Evolutionary conservation across 306 rosid genomes (phyloP).

Genomic region (Acacia acuminata): DNA sequence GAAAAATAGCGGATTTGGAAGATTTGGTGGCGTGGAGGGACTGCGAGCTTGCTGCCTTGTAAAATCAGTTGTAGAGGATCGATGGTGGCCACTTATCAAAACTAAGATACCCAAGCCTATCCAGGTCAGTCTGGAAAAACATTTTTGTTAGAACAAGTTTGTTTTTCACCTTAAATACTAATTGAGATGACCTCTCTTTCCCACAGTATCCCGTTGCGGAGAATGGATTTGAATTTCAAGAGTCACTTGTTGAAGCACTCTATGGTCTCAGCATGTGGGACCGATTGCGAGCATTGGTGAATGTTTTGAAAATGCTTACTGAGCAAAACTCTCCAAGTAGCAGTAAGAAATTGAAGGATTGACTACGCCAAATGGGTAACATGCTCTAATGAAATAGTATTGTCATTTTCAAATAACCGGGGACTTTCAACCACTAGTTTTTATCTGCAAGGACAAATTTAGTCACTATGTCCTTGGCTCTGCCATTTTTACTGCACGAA

Average conservation of each 20-base stretch:
- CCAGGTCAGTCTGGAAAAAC: conserved; percentile 61
- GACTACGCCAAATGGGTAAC: conserved; percentile 14
- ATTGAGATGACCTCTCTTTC: conserved; percentile 34
- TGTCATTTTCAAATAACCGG: conserved; percentile 24
- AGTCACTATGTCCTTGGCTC: background rate
- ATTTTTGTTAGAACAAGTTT: conserved; percentile 1
- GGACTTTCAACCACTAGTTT: conserved; percentile 25
- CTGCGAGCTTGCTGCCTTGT: conserved; percentile 96
- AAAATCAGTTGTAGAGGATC: conserved; percentile 91
- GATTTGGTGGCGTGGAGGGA: conserved; percentile 93
- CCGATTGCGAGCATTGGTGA: conserved; percentile 75
- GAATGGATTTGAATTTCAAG: conserved; percentile 86
- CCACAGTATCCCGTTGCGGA: conserved; percentile 83
- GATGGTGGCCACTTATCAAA: conserved; percentile 90
- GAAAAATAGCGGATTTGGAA: conserved; percentile 93
- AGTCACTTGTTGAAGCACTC: conserved; percentile 73
- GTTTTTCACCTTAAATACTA: conserved; percentile 1
- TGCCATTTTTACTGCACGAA: conserved; percentile 1
- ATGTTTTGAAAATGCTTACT: conserved; percentile 65
- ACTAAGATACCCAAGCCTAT: conserved; percentile 87
- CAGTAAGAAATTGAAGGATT: conserved; percentile 47
- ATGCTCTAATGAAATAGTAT: conserved; percentile 19
- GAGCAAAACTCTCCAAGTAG: conserved; percentile 54
- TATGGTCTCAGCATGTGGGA: conserved; percentile 92
- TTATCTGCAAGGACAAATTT: conserved; percentile 2